Evolutionary conservation across 345 rosid species (phyloP).

Genomic region (Cardamine occulta): DNA sequence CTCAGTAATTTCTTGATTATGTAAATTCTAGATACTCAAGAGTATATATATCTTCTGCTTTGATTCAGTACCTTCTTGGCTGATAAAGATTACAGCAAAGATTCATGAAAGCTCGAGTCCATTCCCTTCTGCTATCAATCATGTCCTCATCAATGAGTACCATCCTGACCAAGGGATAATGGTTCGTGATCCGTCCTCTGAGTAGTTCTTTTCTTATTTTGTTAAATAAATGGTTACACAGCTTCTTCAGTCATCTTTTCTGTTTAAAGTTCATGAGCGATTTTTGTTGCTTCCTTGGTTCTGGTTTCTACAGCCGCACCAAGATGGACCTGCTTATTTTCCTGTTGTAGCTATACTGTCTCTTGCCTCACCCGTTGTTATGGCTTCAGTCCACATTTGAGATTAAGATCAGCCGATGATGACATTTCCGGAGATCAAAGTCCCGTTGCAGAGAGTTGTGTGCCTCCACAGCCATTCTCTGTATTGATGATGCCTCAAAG

Average conservation of each 20-base stretch:
- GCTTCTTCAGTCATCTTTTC: conserved; percentile 18
- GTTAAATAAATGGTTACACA: background rate
- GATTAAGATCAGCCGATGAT: conserved; percentile 45
- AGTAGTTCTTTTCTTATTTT: background rate
- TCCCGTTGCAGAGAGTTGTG: conserved; percentile 34
- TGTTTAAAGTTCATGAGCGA: background rate
- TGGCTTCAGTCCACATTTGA: conserved; percentile 84
- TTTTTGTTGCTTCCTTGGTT: conserved; percentile 30
- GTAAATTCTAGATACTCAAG: background rate
- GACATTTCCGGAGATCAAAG: conserved; percentile 25
- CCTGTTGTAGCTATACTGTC: conserved; percentile 92
- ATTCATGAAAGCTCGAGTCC: conserved; percentile 67
- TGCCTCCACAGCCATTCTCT: conserved; percentile 56
- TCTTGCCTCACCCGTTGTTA: conserved; percentile 77
- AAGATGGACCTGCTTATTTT: conserved; percentile 93
- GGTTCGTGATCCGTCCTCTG: conserved; percentile 47
- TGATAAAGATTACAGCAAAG: conserved; percentile 61
- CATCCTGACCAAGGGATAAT: conserved; percentile 86
- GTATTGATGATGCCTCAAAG: conserved; percentile 78
- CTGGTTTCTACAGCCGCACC: conserved; percentile 69
- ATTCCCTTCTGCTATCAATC: conserved; percentile 77
- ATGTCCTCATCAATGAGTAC: conserved; percentile 91
- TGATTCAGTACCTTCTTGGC: conserved; percentile 80
- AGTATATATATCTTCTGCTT: conserved; percentile 7
- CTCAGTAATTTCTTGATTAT: background rate